phyloP scores from a whole-genome alignment of 129 eudicot species.

The Glebionis coronaria region DNA sequence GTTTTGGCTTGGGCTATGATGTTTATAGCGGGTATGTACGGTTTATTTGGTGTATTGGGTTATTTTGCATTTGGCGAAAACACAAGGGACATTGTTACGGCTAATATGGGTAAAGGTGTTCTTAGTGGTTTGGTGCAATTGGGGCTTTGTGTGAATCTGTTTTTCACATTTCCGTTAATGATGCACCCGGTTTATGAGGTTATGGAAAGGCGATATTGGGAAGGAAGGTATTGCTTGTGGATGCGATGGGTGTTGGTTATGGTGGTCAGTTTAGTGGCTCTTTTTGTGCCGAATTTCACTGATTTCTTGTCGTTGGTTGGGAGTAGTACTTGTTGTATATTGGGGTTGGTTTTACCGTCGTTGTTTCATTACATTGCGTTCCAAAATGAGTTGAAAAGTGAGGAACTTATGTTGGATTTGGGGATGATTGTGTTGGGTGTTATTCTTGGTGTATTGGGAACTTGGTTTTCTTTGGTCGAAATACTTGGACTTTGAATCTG shows the following conservation, averaged over 20 bases:
- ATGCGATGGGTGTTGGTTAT: conserved; percentile 59
- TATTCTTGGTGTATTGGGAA: conserved; percentile 55
- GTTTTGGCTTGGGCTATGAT: conserved; percentile 44
- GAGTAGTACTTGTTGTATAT: conserved; percentile 53
- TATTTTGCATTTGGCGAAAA: conserved; percentile 56
- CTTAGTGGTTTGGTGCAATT: conserved; percentile 52
- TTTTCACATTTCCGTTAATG: conserved; percentile 63
- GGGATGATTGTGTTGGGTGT: conserved; percentile 46
- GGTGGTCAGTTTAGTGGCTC: conserved; percentile 48
- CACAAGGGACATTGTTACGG: conserved; percentile 50
- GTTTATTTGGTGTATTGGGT: conserved; percentile 46
- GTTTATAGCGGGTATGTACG: conserved; percentile 47
- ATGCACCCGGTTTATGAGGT: conserved; percentile 75
- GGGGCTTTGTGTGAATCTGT: conserved; percentile 51
- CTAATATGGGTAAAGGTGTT: conserved; percentile 45
- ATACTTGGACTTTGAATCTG: conserved; percentile 28
- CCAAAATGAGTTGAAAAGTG: conserved; percentile 38
- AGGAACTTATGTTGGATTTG: conserved; percentile 31
- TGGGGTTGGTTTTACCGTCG: conserved; percentile 61
- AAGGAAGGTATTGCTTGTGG: conserved; percentile 57
- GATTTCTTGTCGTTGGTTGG: conserved; percentile 65
- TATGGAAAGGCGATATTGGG: conserved; percentile 53
- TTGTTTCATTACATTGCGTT: conserved; percentile 51
- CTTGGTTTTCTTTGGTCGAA: conserved; percentile 49
- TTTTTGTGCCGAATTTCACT: conserved; percentile 57